Percentiles rank a stretch among this genome's conserved stretches.
Conservation (phyloP, 805 yeast genomes). For the Nakazawaea molendinolei region DNA sequence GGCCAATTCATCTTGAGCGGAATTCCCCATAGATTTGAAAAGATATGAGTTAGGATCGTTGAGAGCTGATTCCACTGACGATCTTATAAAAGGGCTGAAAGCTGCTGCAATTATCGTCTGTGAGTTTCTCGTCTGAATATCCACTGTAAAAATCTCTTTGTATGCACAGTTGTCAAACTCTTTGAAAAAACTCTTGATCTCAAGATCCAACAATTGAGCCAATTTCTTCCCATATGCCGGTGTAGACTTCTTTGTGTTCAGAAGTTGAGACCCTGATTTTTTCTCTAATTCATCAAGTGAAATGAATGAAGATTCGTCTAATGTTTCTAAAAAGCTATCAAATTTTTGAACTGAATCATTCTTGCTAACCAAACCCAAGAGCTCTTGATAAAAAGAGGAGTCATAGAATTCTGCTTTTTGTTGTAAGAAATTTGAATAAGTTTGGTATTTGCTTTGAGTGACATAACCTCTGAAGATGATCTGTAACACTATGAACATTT, state of each 20-base stretch:
- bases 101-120: constrained; percentile 21
- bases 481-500: constrained; percentile 5
- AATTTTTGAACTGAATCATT: not conserved
- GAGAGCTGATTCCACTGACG: constrained; percentile 32
- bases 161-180: constrained; percentile 20
- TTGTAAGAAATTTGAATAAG: constrained; percentile 4
- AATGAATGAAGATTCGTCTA: not conserved
- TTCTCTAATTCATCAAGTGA: constrained; percentile 7
- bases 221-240: constrained; percentile 2
- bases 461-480: not conserved
- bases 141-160: constrained; percentile 36
- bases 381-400: constrained; percentile 6
- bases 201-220: not conserved
- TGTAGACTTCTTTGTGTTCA: not conserved
- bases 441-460: constrained; percentile 3
- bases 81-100: constrained; percentile 38
- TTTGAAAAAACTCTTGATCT: not conserved
- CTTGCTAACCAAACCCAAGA: not conserved
- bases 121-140: constrained; percentile 14
- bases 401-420: constrained; percentile 1
- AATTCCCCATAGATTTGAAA: not conserved
- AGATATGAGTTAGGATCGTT: constrained; percentile 30
- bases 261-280: not conserved
- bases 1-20: constrained; percentile 20
- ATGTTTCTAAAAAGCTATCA: constrained; percentile 1